Base-by-base conservation (phyloP, 2,329 filamentous ascomycete species). In the Talaromyces sp. region DNA sequence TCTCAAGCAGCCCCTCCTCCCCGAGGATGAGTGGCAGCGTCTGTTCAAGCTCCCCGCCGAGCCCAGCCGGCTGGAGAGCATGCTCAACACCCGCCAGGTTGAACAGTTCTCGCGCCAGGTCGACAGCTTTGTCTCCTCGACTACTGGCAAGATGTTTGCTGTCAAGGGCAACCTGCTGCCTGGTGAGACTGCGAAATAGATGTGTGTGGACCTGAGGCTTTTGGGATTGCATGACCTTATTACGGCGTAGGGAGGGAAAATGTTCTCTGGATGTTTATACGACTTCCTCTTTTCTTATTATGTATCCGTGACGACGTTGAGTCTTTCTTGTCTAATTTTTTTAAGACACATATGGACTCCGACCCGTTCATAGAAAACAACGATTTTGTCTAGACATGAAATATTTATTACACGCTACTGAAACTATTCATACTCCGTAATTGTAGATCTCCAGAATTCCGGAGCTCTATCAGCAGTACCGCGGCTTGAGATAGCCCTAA, bases 41-140 rank as follows among this genome's bases (percentile, higher is more conserved):
- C 82, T 97, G 66, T 99, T 97, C 85, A 99, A 99, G 85, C 84
- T 99, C 64, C 94, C 94, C 22, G 87, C 91, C 72, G 93, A 97
- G 80, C 93, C 94, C 51, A 96, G 89, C 77, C 83, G 93, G 63
- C 80, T 97, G 64, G 93, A 97, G 80, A 90, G 89, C 62, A 90
- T 99, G 83, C 81, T 99, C 70, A 96, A 97, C 74, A 92, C 90
- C 58, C 86, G 91, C 76, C 94, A 99, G 80, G 91, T 97, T 50
- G 92, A 97, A 79, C 93, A 97, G 79, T 99, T 97, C 79, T 90
- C 92, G 70, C 88, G 91, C 79, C 94, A 97, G 80, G 89, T 97
- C 53, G 94, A 99, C 75, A 91, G 91, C 35, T 97, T 97, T 76
- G 93, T 93, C 43, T 91, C 94, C 51, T 88, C 86, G 61, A 89